These are phyloP conservation scores for Hypoxylon lenormandii DNA, from an alignment of 495 filamentous ascomycete species.

Conservation along the genomic window DNA sequence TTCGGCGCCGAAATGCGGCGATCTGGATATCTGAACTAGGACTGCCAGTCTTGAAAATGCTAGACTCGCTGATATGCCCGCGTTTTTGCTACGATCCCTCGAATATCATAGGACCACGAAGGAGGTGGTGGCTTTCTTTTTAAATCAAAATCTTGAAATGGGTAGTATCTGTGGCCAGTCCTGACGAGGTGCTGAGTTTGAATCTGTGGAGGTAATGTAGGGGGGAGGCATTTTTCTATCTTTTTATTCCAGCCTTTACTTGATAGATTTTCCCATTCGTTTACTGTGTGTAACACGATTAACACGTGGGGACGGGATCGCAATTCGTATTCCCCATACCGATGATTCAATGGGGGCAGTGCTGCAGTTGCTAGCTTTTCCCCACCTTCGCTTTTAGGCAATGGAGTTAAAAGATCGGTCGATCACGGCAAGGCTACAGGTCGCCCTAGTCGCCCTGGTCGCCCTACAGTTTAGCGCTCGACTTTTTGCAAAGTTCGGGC, in stretches of 20 bases:
- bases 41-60: conserved; percentile 15
- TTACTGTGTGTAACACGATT: too few relatives aligned
- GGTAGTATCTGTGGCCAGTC: too few relatives aligned
- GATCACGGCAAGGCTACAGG: conserved; percentile 35
- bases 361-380: conserved; percentile 29
- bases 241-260: neutral
- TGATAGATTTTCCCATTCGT: neutral
- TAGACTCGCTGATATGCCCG: neutral
- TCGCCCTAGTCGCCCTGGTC: neutral
- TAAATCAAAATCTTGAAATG: conserved; percentile 11
- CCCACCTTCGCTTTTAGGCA: conserved; percentile 44
- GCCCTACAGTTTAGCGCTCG: conserved; percentile 13
- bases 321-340: conserved; percentile 47
- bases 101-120: neutral
- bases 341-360: conserved; percentile 35
- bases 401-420: conserved; percentile 39
- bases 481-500: conserved; percentile 12
- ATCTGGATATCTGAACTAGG: neutral
- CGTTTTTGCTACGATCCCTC: conserved; percentile 4
- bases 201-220: too few relatives aligned
- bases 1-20: conserved; percentile 27
- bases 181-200: too few relatives aligned
- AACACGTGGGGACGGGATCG: conserved; percentile 32
- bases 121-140: neutral
- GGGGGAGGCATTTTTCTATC: neutral